Evolutionary conservation across 305 asterid species (phyloP).

Genomic region (Lippia alba): DNA sequence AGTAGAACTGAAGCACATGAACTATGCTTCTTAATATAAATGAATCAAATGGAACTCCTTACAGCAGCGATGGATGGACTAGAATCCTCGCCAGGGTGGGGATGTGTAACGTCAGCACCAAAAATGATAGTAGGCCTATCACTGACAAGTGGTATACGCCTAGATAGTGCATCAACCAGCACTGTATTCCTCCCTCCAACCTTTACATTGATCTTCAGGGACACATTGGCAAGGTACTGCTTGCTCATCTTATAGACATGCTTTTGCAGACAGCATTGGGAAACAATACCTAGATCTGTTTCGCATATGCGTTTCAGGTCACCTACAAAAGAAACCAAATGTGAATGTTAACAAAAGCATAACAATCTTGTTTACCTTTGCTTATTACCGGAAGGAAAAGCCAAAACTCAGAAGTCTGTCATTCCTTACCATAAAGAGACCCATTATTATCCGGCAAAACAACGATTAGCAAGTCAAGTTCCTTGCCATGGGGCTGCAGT

Average conservation of each 20-base stretch:
- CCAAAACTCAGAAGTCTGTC: background rate
- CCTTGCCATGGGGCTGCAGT: slow-evolving; percentile 66
- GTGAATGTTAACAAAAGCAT: background rate
- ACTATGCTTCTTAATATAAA: slow-evolving; percentile 2
- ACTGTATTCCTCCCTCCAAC: slow-evolving; percentile 97
- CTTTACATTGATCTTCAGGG: slow-evolving; percentile 88
- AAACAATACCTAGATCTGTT: slow-evolving; percentile 94
- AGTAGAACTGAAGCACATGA: background rate
- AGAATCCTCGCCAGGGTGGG: slow-evolving; percentile 97
- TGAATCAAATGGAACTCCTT: slow-evolving; percentile 18
- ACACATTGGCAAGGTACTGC: slow-evolving; percentile 94
- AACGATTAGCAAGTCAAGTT: slow-evolving; percentile 85
- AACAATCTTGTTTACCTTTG: background rate
- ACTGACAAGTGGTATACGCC: slow-evolving; percentile 93
- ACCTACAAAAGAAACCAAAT: slow-evolving; percentile 51
- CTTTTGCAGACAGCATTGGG: slow-evolving; percentile 94
- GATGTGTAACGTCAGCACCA: slow-evolving; percentile 99
- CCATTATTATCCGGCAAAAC: slow-evolving; percentile 93
- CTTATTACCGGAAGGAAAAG: background rate
- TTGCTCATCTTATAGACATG: slow-evolving; percentile 82
- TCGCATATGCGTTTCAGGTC: slow-evolving; percentile 91
- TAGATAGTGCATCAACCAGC: slow-evolving; percentile 79
- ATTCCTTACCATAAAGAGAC: slow-evolving; percentile 79
- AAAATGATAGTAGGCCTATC: slow-evolving; percentile 95
- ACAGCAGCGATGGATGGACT: slow-evolving; percentile 99